Base-by-base conservation (phyloP, 2,329 filamentous ascomycete genomes). In the Bisporella sp. region DNA sequence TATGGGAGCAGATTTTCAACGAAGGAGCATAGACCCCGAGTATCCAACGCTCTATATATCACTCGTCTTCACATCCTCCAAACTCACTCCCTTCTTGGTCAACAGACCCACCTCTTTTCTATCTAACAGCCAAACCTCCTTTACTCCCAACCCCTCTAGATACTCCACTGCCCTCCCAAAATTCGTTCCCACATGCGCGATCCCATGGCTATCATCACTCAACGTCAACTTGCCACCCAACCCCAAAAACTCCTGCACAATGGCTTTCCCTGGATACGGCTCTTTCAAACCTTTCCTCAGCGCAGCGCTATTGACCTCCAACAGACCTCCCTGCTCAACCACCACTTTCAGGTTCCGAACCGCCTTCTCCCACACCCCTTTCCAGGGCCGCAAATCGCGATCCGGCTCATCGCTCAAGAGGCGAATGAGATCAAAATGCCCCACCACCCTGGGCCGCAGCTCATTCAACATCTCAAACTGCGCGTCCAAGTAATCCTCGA, bases 181-280 rank as follows among this genome's bases (percentile, higher is more conserved):
- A 65, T 95, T 92, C 46, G 89, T 84, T n/a, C 84, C 89, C 5
- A 99, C 78, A 65, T 99, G 92, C 2, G 79, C 85, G 52, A 89
- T 78, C 39, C 88, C 88, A 71, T 99, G 93, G 66, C 90, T 96
- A 69, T 99, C 93, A 67, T 99, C 93, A 5, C 89, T 96, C 60
- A 99, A 77, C 48, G 89, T 95, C 68, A 97, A 95, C 53, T 79
- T 80, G 29, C 93, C 91, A 29, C 84, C 84, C 61, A 88, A 75
- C 6, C 69, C 69, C 48, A 90, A 64, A 73, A 89, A 95, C 65
- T 81, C 80, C 76, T 88, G 77, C 60, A 89, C 89, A 62, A 99
- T 85, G 60, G 81, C 75, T 48, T 79, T 76, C 55, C 82, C 82
- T 0, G 93, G 93, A 73, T 99, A 99, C 43, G 92, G 89, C 73